Base-by-base conservation (phyloP, 2,329 filamentous ascomycete species). In the Trichoderma cornu-damae region DNA sequence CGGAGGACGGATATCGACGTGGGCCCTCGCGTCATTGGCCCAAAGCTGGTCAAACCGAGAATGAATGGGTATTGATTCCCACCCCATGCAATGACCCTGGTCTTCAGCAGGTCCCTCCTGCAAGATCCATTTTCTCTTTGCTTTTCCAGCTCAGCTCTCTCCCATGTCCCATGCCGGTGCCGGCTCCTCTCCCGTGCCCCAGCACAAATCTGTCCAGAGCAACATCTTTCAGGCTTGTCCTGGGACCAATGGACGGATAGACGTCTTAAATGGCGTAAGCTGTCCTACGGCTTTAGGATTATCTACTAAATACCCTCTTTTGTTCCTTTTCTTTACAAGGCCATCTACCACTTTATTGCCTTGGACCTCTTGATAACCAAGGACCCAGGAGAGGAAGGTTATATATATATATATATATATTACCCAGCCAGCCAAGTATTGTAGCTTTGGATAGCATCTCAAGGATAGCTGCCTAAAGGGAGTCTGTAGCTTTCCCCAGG, bases 141-240 rank as follows among this genome's bases (percentile, higher is more conserved):
- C 34, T 30, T 22, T 14, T 56, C 43, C 22, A 56, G 53, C 53
- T 48, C 26, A 22, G 48, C 34, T 34, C 48, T 56, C 24, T 56
- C 43, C 35, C 34, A 34, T 53, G 34, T 26, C 50, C 50, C 9
- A 43, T 34, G 6, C 50, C 49, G n/a, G 50, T 43, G 5, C 37
- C 50, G 5, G 38, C 50, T 9, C 28, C 28, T 30, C n/a, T 22
- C 49, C 37, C 7, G 50, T 43, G 7, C 34, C 37, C n/a, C 18
- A 43, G 4, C 26, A 44, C 18, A 5, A 18, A n/a, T n/a, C 35
- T 53, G 0, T 28, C 50, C 20, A 22, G 8, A 32, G 50, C 38
- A 35, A 28, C 26, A 22, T 24, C 38, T 16, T 52, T 42, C 2
- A 52, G 37, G 9, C 9, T 43, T 34, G 11, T 9, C 24, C 2